Evolutionary conservation across 805 yeast species (phyloP).

Genomic region (Wickerhamiella domercqiae): DNA sequence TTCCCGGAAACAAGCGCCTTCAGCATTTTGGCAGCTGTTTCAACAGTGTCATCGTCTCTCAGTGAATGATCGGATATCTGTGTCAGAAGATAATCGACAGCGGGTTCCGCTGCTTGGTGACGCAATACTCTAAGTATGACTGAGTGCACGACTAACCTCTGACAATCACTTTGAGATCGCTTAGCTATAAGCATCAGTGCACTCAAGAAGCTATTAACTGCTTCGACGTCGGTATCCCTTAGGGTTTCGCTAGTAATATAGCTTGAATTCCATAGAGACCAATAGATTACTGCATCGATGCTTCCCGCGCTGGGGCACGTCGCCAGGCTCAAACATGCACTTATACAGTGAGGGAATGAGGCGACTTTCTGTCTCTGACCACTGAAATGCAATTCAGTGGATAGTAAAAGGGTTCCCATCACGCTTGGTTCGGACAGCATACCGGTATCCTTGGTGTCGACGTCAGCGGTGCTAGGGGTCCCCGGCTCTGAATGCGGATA

Average conservation of each 20-base stretch:
- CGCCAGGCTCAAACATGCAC: neutral
- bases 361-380: constrained; percentile 9
- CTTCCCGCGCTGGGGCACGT: constrained; percentile 17
- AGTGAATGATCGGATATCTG: constrained; percentile 41
- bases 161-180: constrained; percentile 14
- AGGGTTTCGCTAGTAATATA: constrained; percentile 17
- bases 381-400: constrained; percentile 22
- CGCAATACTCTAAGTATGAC: constrained; percentile 50
- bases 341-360: neutral
- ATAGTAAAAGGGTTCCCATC: constrained; percentile 22
- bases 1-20: constrained; percentile 36
- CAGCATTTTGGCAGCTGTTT: constrained; percentile 48
- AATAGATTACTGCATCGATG: constrained; percentile 23
- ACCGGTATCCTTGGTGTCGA: constrained; percentile 22
- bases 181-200: neutral
- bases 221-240: constrained; percentile 26
- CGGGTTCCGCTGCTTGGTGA: constrained; percentile 36
- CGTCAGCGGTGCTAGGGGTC: constrained; percentile 13
- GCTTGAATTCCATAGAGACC: constrained; percentile 22
- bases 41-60: constrained; percentile 33
- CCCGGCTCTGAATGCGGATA: too few relatives aligned
- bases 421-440: constrained; percentile 18
- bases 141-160: constrained; percentile 33
- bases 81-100: constrained; percentile 33
- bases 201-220: constrained; percentile 20